Conservation (phyloP, 1,284 basidiomycete species). For the Moesziomyces parantarcticus region DNA sequence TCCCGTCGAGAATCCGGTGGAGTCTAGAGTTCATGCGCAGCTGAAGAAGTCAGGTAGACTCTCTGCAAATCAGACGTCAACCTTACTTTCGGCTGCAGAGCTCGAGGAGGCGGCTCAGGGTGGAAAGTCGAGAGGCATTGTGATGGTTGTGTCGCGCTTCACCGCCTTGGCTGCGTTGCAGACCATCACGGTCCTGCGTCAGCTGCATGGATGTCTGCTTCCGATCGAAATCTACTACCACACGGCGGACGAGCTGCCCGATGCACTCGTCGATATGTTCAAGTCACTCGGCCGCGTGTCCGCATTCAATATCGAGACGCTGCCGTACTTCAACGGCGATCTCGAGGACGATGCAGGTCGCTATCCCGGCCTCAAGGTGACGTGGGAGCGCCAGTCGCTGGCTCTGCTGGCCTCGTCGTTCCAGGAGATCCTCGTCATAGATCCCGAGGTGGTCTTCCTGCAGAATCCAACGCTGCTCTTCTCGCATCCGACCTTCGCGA, state of each 20-base stretch:
- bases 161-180: slow-evolving; percentile 28
- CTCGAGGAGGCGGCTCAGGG: slow-evolving; percentile 17
- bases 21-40: slow-evolving; percentile 15
- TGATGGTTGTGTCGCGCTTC: slow-evolving; percentile 30
- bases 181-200: slow-evolving; percentile 26
- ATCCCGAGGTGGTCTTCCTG: slow-evolving; percentile 44
- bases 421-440: slow-evolving; percentile 39
- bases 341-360: slow-evolving; percentile 40
- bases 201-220: slow-evolving; percentile 25
- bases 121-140: slow-evolving; percentile 31
- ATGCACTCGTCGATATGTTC: slow-evolving; percentile 16
- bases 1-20: background rate
- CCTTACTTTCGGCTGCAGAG: slow-evolving; percentile 13
- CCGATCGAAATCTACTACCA: slow-evolving; percentile 40
- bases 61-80: slow-evolving; percentile 8
- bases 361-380: slow-evolving; percentile 31
- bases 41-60: slow-evolving; percentile 17
- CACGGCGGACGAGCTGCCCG: slow-evolving; percentile 28
- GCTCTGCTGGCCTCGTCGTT: slow-evolving; percentile 29
- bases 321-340: slow-evolving; percentile 23
- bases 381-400: slow-evolving; percentile 28
- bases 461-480: slow-evolving; percentile 31
- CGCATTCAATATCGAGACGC: slow-evolving; percentile 19
- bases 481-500: slow-evolving; percentile 26
- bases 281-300: slow-evolving; percentile 20